Evolutionary conservation across 768 basidiomycete species (phyloP), one percentile per base, ranked within the genome.

Genomic region (Leucocoprinus birnbaumii): DNA sequence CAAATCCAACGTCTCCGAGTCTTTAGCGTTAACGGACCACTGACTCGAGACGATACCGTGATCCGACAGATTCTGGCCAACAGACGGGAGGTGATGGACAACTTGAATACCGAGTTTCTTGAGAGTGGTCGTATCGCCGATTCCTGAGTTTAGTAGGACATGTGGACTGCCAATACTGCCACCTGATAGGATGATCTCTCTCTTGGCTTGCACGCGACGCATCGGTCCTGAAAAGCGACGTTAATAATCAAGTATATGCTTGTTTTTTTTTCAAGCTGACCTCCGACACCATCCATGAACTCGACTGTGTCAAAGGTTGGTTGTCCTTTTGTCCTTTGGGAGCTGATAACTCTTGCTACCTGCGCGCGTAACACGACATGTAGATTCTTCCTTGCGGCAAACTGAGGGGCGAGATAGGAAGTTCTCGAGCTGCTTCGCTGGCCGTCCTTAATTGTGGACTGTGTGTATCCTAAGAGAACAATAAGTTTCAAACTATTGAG

Each of bases 121-220:
- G 8, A 74, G 65, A 6, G 63, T 55, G 2, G 56, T 46, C 16
- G 60, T 59, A 51, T 68, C 61, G 8, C 73, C 73, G 18, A 75
- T 72, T 14, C 71, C 72, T 19, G 71, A 70, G 14, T 66, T 60
- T 13, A 68, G 58, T 14, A 73, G 66, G n/a, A 73, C 60, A 16
- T 64, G 65, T 6, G 73, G 63, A 1, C 71, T 73, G 10, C 70
- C 70, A 34, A 74, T 58, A 1, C 64, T 57, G 18, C 75, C 75
- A 9, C 68, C 71, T 1, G 72, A 73, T 2, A 77, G 61, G 26
- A 76, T 69, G 26, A 74, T 62, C 51, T 75, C 74, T 44, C 67
- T 70, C n/a, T 51, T 59, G 1, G 73, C 71, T 2, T 21, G 45
- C 9, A 55, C 37, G 16, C 53, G 53, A 2, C 16, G 45, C 18